Base-by-base conservation (phyloP, 75 land plant genomes). In the Cryptomeria japonica region DNA sequence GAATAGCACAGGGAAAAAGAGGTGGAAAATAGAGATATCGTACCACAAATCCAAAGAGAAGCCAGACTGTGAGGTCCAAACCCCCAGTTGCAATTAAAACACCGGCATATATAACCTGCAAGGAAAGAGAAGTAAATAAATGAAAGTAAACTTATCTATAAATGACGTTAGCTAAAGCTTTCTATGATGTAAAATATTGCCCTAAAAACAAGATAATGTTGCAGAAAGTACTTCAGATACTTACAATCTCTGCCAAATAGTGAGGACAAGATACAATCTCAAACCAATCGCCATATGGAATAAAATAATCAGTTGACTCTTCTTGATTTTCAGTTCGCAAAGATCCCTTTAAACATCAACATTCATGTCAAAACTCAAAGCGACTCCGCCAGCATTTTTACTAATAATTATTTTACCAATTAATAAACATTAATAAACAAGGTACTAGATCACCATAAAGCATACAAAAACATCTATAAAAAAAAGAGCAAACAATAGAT, bases 211-310 rank as follows among this genome's bases (percentile, higher is more conserved):
- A 76, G 42, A 53, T 22, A 46, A 28, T 15, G 19, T 47, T 86
- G 28, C 13, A 34, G 16, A 34, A 42, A 86, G 70, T 13, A 38
- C n/a, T 44, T 41, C 37, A 3, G 73, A 38, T 77, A 91, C 79
- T 91, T 90, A 96, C 99, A 80, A 97, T 93, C 87, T 97, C 99
- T 58, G 99, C 97, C 58, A 97, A 90, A 78, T 97, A 97, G 89
- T 97, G 99, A 14, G 99, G 96, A 87, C 90, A 93, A n/a, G 99
- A 97, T 41, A 97, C 99, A 88, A 89, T 49, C 87, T 96, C 95
- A 89, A 97, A 97, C 99, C 97, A 97, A 80, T 96, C 97, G 19
- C 99, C 99, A 86, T 87, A 78, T 47, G 99, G 99, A 55, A 97
- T 95, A 55, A 83, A 90, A 92, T 97, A 96, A 14, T 92, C 90